Percentiles rank a stretch among this genome's conserved stretches.
phyloP scores from a whole-genome alignment of 306 rosid genomes.

The Cicer cuneatum region DNA sequence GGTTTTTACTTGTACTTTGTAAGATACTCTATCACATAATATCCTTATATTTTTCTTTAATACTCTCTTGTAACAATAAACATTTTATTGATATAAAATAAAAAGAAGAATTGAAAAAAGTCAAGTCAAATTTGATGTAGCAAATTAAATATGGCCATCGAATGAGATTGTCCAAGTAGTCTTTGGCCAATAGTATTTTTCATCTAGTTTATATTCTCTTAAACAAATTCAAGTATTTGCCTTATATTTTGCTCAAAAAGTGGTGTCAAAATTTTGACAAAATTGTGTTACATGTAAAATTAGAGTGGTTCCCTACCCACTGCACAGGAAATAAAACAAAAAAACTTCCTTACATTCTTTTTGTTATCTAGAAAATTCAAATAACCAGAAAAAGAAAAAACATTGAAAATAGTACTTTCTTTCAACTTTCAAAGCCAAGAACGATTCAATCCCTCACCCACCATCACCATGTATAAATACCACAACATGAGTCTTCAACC shows the following conservation, averaged over 20 bases:
- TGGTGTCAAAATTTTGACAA: background rate
- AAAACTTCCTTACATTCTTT: background rate
- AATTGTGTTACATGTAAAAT: background rate
- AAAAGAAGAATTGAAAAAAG: conserved; percentile 7
- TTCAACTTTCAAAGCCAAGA: conserved; percentile 13
- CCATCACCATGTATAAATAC: conserved; percentile 37
- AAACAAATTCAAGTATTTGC: background rate
- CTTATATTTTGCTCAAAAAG: background rate
- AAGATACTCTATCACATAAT: too few species aligned
- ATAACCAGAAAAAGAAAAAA: background rate
- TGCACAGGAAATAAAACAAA: background rate
- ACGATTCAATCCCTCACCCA: conserved; percentile 26
- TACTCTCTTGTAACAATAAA: too few species aligned
- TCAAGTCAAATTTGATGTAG: background rate
- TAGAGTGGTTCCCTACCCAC: background rate
- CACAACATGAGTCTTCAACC: background rate
- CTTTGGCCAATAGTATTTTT: background rate
- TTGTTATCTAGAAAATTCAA: background rate
- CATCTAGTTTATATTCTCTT: background rate
- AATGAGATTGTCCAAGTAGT: background rate
- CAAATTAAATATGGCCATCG: conserved; percentile 11
- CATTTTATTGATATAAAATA: too few species aligned
- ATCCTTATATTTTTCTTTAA: too few species aligned
- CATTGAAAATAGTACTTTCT: background rate
- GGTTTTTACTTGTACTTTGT: too few species aligned